phyloP scores from a whole-genome alignment of 2,329 filamentous ascomycete genomes.

The Nigrograna mackinnonii region DNA sequence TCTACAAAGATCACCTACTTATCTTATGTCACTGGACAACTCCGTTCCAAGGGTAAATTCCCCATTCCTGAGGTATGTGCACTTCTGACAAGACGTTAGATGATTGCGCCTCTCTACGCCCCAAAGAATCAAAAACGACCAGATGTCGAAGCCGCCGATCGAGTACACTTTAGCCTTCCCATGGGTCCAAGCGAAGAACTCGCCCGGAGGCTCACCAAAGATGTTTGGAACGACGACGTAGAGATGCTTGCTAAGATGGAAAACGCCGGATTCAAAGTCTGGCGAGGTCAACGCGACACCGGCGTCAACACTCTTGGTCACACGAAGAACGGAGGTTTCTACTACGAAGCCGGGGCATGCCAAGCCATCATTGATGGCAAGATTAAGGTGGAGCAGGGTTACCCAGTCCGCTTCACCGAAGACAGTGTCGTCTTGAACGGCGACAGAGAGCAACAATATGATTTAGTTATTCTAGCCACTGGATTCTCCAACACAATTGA shows the following conservation, averaged over 20 bases:
- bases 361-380: constrained; percentile 65
- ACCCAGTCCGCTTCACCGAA: constrained; percentile 53
- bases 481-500: constrained; percentile 70
- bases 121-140: not conserved
- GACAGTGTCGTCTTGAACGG: constrained; percentile 51
- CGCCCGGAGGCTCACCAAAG: not conserved
- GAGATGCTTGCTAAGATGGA: not conserved
- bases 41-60: too few relatives aligned
- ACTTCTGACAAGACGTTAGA: not conserved
- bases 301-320: constrained; percentile 9
- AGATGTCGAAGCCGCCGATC: not conserved
- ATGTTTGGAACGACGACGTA: not conserved
- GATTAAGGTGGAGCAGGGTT: constrained; percentile 60
- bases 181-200: not conserved
- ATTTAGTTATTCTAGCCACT: constrained; percentile 60
- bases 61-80: not conserved
- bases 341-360: constrained; percentile 68
- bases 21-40: constrained; percentile 54
- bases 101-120: too few relatives aligned
- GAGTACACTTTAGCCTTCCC: not conserved
- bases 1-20: constrained; percentile 68
- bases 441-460: constrained; percentile 59
- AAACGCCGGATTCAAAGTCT: constrained; percentile 7
- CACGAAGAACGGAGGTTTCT: constrained; percentile 60
- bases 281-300: constrained; percentile 12